Base-by-base conservation (phyloP, 768 basidiomycete species). In the Hemileccinum impolitum region DNA sequence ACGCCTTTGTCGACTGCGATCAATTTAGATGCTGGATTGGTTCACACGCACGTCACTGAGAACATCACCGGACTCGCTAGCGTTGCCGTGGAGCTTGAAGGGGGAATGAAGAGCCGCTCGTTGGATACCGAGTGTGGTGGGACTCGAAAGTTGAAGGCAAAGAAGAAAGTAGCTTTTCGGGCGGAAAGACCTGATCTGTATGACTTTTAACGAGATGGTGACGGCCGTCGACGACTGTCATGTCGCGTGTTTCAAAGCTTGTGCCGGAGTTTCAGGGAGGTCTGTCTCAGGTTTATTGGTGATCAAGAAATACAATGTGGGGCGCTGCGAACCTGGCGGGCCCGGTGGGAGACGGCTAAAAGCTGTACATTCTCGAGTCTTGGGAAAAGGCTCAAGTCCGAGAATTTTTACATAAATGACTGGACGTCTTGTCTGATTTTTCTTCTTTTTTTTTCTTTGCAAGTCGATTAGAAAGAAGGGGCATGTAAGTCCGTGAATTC, bases 111-210 rank as follows among this genome's bases (percentile, higher is more conserved):
- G 48, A 23, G 15, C 18, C 15, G 15, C 5, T 14, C 23, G 23
- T 23, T 23, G 23, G 18, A 45, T 26, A 19, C 34, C 9, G 38
- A 38, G 21, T 32, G 49, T 17, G 55, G 58, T 4, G 11, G 42
- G 32, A 42, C 15, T 35, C 47, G 51, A 38, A 70, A 67, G 50
- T 35, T 76, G 70, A 80, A 77, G 67, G 56, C 64, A 3, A 79
- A 77, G 70, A 89, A 89, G 71, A 78, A 73, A 48, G 87, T 90
- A 1, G 82, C 76, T 2, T 90, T 90, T 65, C 75, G 72, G 45
- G 78, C 80, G 48, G 84, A 86, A 58, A 70, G 73, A 50, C 82
- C 80, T 26, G 87, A 88, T 53, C 55, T 89, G 67, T 89, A 88
- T 62, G 87, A 86, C 59, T 88, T 87, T 64, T 88, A 69, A 45